Evolutionary conservation across 1,139 yeast genomes (phyloP).

Genomic region (Debaryomyces fabryi): DNA sequence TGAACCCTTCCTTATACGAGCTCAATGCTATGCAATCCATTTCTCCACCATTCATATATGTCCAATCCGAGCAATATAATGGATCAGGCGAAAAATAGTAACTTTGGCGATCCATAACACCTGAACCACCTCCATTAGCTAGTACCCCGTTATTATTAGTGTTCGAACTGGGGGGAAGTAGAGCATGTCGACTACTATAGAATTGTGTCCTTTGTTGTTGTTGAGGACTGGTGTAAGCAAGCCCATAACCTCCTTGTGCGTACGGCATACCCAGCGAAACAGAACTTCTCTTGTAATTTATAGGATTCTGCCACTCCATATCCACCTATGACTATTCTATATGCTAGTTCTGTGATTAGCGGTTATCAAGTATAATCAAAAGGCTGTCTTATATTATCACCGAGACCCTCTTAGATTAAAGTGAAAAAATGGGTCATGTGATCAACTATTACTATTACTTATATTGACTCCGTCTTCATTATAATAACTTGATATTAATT

Average conservation of each 20-base stretch:
- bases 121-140: constrained; percentile 8
- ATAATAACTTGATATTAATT: neutral
- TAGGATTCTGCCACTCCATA: constrained; percentile 22
- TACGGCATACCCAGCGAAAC: constrained; percentile 19
- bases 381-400: neutral
- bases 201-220: constrained; percentile 13
- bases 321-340: neutral
- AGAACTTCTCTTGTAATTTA: constrained; percentile 17
- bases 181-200: constrained; percentile 15
- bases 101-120: constrained; percentile 42
- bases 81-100: constrained; percentile 65
- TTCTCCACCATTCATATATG: constrained; percentile 35
- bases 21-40: constrained; percentile 62
- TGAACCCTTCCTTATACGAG: constrained; percentile 70
- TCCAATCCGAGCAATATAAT: constrained; percentile 72
- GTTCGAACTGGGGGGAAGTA: constrained; percentile 15
- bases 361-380: neutral
- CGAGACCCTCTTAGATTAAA: neutral
- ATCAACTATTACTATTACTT: neutral
- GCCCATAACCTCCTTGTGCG: constrained; percentile 4
- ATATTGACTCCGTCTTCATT: neutral
- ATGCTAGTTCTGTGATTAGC: neutral
- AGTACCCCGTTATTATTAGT: constrained; percentile 10
- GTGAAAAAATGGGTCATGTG: neutral
- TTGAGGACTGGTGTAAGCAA: constrained; percentile 12